Evolutionary conservation across 495 filamentous ascomycete genomes (phyloP).

Genomic region (Penicillium silybi): DNA sequence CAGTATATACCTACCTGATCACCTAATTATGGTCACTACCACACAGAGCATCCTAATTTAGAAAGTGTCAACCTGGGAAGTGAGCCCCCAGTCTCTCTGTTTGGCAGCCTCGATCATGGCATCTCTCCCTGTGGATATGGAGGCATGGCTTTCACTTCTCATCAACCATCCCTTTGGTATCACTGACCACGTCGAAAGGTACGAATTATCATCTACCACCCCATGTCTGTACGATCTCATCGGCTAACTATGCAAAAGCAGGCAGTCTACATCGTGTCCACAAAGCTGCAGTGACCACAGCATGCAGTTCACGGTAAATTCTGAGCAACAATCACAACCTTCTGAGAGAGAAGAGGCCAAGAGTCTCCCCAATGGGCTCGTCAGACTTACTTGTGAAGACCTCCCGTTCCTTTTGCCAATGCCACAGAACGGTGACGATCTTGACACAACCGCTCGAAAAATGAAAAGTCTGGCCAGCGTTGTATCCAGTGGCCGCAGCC

Average conservation of each 20-base stretch:
- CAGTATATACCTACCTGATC: background rate
- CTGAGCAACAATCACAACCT: background rate
- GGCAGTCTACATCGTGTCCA: background rate
- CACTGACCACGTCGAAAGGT: too few species aligned
- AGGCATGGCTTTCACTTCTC: background rate
- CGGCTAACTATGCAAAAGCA: background rate
- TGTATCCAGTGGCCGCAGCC: conserved; percentile 14
- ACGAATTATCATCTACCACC: background rate
- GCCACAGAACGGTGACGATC: conserved; percentile 18
- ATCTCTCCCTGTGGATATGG: background rate
- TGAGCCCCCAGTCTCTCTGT: background rate
- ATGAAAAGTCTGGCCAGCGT: conserved; percentile 18
- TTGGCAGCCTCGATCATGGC: too few species aligned
- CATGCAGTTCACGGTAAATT: background rate
- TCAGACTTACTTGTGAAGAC: background rate
- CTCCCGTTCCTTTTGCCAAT: conserved; percentile 16
- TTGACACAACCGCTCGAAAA: conserved; percentile 22
- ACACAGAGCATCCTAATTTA: background rate
- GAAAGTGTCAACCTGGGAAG: background rate
- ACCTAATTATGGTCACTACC: background rate
- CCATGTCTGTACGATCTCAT: background rate
- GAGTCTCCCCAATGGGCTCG: background rate
- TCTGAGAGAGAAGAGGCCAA: background rate
- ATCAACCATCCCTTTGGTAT: background rate
- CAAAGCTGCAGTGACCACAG: background rate